These are phyloP conservation scores for Selaginella moellendorffii DNA, from an alignment of 75 land plant genomes.

Conservation along the genomic window DNA sequence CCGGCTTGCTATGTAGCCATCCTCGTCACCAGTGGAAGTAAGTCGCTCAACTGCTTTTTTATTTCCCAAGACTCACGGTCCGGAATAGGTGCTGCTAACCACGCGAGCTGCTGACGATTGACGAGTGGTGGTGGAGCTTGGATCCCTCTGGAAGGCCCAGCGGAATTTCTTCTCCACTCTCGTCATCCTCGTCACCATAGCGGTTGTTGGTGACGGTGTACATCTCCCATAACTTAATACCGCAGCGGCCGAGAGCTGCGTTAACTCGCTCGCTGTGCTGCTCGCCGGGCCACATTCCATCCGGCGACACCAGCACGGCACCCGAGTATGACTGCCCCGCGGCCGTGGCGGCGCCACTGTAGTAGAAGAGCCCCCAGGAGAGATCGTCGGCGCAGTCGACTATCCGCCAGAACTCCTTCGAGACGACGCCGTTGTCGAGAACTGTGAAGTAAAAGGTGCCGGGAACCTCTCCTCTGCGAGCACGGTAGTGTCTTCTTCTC, in stretches of 20 bases:
- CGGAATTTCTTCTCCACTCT: conserved; percentile 44
- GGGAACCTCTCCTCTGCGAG: conserved; percentile 43
- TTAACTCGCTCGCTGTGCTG: conserved; percentile 26
- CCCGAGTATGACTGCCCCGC: conserved; percentile 97
- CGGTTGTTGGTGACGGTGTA: too few species aligned
- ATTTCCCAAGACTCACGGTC: too few species aligned
- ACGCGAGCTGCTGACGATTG: too few species aligned
- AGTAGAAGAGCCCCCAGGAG: conserved; percentile 84
- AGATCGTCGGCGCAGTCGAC: conserved; percentile 72
- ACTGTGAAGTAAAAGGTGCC: conserved; percentile 88
- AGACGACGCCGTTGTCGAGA: conserved; percentile 86
- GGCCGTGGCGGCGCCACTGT: conserved; percentile 72
- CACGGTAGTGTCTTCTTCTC: conserved; percentile 74
- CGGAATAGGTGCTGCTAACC: too few species aligned
- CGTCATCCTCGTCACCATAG: too few species aligned
- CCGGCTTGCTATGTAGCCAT: too few species aligned
- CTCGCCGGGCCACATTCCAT: conserved; percentile 65
- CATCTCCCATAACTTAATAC: conserved; percentile 59
- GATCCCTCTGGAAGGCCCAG: conserved; percentile 79
- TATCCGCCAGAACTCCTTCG: conserved; percentile 90
- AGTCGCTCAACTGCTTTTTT: too few species aligned
- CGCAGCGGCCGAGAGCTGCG: conserved; percentile 62
- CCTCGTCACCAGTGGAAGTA: too few species aligned
- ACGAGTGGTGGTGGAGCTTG: conserved; percentile 45
- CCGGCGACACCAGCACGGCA: conserved; percentile 75